Evolutionary conservation across 768 basidiomycete species (phyloP).

Genomic region (Panellus pusillus): DNA sequence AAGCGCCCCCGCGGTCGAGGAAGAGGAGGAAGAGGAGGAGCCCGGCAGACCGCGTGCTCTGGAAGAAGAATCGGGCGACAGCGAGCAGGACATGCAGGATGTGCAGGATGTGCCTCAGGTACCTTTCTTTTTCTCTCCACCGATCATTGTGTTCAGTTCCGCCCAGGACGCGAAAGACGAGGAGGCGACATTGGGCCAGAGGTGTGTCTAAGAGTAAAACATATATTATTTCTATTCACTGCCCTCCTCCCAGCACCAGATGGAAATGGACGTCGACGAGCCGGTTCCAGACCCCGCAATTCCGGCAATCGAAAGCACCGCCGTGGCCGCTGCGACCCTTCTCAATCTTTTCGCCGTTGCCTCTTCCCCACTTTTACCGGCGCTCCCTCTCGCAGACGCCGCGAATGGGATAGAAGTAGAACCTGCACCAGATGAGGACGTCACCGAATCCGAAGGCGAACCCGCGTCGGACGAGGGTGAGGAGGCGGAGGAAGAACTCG

Average conservation of each 20-base stretch:
- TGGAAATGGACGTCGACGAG: conserved; percentile 18
- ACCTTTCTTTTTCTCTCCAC: not conserved
- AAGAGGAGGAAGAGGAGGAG: conserved; percentile 55
- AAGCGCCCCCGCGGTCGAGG: conserved; percentile 37
- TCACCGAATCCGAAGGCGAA: conserved; percentile 29
- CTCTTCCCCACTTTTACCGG: not conserved
- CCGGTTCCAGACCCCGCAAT: conserved; percentile 2
- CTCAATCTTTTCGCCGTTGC: conserved; percentile 21
- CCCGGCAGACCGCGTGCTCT: conserved; percentile 49
- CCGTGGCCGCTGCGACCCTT: conserved; percentile 13
- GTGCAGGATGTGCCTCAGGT: conserved; percentile 18
- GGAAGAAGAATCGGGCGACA: conserved; percentile 63
- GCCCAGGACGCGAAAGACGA: conserved; percentile 22
- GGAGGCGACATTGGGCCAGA: conserved; percentile 23
- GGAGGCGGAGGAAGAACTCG: conserved; percentile 30
- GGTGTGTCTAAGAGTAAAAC: not conserved
- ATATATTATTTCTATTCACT: not conserved
- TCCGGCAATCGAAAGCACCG: conserved; percentile 9
- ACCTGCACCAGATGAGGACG: conserved; percentile 24
- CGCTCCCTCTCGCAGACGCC: conserved; percentile 11
- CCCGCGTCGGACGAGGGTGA: conserved; percentile 32
- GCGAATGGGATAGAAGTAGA: conserved; percentile 12
- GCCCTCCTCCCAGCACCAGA: not conserved
- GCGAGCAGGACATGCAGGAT: conserved; percentile 37
- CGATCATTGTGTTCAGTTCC: not conserved